Percentiles rank a stretch among this genome's conserved stretches.
Evolutionary conservation across 768 basidiomycete genomes (phyloP).

Genomic region (Mycena indigotica): DNA sequence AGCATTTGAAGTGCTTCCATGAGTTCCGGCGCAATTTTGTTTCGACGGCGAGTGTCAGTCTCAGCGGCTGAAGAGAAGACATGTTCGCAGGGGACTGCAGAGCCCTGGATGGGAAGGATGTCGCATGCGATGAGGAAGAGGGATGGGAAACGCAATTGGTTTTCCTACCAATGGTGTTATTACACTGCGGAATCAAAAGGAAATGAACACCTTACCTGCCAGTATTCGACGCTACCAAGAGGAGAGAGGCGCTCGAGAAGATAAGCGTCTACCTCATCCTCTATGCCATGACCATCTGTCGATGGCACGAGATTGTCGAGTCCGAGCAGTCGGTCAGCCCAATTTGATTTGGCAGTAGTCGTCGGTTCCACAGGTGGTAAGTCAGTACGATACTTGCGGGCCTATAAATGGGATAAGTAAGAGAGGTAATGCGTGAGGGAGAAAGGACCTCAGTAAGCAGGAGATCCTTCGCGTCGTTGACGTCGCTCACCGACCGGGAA

Average conservation of each 20-base stretch:
- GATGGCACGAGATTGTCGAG: neutral
- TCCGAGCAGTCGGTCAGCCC: conserved; percentile 13
- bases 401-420: neutral
- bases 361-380: neutral
- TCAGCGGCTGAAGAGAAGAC: conserved; percentile 35
- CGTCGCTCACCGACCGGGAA: neutral
- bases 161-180: conserved; percentile 14
- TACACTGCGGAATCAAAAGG: neutral
- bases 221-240: conserved; percentile 7
- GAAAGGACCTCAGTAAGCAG: neutral
- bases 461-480: neutral
- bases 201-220: neutral
- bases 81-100: conserved; percentile 34
- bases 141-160: conserved; percentile 27
- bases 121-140: conserved; percentile 34
- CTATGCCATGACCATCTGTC: conserved; percentile 8
- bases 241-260: conserved; percentile 12
- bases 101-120: conserved; percentile 34
- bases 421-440: neutral
- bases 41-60: conserved; percentile 25
- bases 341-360: neutral
- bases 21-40: neutral
- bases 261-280: conserved; percentile 24
- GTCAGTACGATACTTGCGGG: neutral
- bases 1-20: neutral